Evolutionary conservation across 73 alveolate species (phyloP).

Genomic region (Paramecium pentaurelia): DNA sequence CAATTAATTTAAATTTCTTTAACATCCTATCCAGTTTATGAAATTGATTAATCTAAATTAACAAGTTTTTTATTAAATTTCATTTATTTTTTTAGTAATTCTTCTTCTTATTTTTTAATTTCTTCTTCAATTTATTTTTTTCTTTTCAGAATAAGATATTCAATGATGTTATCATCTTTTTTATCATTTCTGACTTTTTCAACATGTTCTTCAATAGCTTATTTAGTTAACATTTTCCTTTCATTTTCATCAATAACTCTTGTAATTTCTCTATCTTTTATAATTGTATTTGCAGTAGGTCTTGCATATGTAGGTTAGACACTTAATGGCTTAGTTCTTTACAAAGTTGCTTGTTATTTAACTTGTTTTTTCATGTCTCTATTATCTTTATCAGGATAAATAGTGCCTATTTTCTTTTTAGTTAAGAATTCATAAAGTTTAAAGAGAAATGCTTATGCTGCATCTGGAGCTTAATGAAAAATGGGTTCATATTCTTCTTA

Average conservation of each 20-base stretch:
- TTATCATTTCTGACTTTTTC: slow-evolving; percentile 52
- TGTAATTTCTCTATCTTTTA: slow-evolving; percentile 54
- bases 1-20: slow-evolving; percentile 56
- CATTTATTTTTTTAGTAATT: slow-evolving; percentile 46
- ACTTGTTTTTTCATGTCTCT: slow-evolving; percentile 30
- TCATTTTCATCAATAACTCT: slow-evolving; percentile 53
- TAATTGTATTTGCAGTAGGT: slow-evolving; percentile 55
- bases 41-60: slow-evolving; percentile 23
- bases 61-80: slow-evolving; percentile 51
- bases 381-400: slow-evolving; percentile 34
- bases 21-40: slow-evolving; percentile 43
- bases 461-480: slow-evolving; percentile 55
- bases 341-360: neutral
- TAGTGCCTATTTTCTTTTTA: slow-evolving; percentile 2
- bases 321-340: neutral
- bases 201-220: slow-evolving; percentile 41
- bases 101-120: slow-evolving; percentile 53
- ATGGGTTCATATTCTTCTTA: slow-evolving; percentile 63
- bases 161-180: slow-evolving; percentile 52
- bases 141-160: slow-evolving; percentile 41
- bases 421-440: slow-evolving; percentile 53
- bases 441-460: slow-evolving; percentile 45
- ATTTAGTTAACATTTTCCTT: slow-evolving; percentile 23
- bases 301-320: slow-evolving; percentile 50
- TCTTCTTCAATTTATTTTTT: slow-evolving; percentile 50